A percentile compares a stretch with the other conserved stretches of the same genome.
These are phyloP conservation scores for Fallopia convolvulus DNA, from an alignment of 148 eudicot species.

Conservation along the genomic window DNA sequence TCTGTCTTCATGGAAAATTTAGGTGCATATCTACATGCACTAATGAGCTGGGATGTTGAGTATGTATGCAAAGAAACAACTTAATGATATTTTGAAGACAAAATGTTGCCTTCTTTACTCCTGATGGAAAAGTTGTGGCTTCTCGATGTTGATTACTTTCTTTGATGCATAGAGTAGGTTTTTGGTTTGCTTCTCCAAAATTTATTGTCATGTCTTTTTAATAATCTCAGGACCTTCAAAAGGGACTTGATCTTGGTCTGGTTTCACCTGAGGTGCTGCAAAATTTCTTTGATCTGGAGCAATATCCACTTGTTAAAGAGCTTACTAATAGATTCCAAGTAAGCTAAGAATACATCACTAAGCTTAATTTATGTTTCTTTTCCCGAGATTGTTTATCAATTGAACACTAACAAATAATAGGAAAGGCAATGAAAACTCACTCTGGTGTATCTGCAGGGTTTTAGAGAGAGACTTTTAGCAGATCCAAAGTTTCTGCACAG, in stretches of 20 bases:
- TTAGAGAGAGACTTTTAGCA: conserved; percentile 86
- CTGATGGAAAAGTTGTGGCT: neutral
- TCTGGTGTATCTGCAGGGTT: conserved; percentile 54
- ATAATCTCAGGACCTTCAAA: conserved; percentile 70
- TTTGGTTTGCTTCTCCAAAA: neutral
- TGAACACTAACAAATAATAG: neutral
- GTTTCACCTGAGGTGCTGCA: conserved; percentile 95
- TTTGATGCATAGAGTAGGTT: neutral
- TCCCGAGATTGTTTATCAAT: neutral
- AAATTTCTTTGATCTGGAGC: conserved; percentile 94
- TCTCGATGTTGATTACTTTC: neutral
- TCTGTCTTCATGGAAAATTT: neutral
- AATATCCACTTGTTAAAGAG: conserved; percentile 77
- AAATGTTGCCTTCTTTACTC: neutral
- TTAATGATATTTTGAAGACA: neutral
- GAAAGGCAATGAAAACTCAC: conserved; percentile 17
- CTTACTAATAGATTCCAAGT: conserved; percentile 90
- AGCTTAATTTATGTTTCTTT: neutral
- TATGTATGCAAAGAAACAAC: neutral
- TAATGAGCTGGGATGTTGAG: neutral
- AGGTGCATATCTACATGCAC: neutral
- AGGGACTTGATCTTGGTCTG: conserved; percentile 94
- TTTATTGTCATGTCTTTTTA: neutral
- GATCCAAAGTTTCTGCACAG: conserved; percentile 83
- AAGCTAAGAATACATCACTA: conserved; percentile 9